These are phyloP conservation scores for Pseudogymnoascus sp. DNA, from an alignment of 2,329 filamentous ascomycete genomes.

Conservation along the genomic window DNA sequence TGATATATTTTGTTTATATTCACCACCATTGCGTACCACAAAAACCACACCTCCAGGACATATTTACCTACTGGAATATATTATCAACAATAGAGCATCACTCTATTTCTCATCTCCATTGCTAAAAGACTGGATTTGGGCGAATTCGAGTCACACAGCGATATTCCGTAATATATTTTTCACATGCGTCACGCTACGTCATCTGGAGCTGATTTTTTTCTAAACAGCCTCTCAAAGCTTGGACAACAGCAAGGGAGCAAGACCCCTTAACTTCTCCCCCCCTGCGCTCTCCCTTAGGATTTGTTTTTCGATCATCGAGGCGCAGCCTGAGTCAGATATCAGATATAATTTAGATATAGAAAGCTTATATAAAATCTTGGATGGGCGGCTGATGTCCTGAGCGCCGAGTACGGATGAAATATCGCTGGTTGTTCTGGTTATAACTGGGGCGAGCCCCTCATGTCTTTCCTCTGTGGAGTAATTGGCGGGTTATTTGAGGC, in stretches of 20 bases:
- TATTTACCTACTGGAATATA: neutral
- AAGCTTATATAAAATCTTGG: conserved; percentile 1
- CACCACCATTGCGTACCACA: neutral
- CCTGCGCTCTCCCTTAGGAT: neutral
- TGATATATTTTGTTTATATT: neutral
- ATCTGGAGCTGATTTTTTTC: neutral
- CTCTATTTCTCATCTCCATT: neutral
- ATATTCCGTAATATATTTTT: neutral
- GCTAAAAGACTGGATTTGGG: neutral
- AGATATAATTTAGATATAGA: neutral
- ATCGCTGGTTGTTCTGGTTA: neutral
- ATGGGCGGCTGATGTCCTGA: neutral
- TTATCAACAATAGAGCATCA: neutral
- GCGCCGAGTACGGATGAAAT: conserved; percentile 2
- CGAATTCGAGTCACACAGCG: neutral
- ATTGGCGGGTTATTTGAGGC: conserved; percentile 6
- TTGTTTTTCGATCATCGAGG: neutral
- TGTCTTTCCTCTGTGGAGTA: neutral
- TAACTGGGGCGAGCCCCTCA: conserved; percentile 1
- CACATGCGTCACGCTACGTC: conserved; percentile 3
- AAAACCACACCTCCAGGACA: neutral
- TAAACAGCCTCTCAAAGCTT: neutral
- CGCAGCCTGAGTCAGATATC: neutral
- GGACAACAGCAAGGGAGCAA: neutral
- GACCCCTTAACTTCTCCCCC: neutral